Conservation (phyloP, 1,284 basidiomycete species). For the Schizopora paradoxa region DNA sequence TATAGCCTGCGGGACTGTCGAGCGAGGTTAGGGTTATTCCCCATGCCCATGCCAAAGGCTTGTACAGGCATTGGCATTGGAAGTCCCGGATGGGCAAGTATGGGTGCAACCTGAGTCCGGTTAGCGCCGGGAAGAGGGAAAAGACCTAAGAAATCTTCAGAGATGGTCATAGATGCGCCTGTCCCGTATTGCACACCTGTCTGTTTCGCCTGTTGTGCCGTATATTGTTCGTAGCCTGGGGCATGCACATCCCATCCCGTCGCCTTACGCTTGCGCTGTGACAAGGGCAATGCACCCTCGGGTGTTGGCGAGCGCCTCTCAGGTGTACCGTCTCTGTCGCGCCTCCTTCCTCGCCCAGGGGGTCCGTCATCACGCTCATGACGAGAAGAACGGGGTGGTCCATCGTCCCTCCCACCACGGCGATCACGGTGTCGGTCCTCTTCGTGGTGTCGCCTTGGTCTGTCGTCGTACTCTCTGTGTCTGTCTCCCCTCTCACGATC, state of each 20-base stretch:
- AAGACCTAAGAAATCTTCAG: conserved; percentile 47
- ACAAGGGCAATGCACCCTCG: conserved; percentile 75
- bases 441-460: conserved; percentile 34
- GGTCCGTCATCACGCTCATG: conserved; percentile 36
- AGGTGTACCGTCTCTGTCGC: conserved; percentile 44
- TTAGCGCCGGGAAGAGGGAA: conserved; percentile 93
- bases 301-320: conserved; percentile 89
- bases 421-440: conserved; percentile 42
- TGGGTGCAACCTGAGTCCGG: conserved; percentile 79
- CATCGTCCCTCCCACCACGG: conserved; percentile 47
- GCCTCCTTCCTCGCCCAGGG: conserved; percentile 33
- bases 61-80: conserved; percentile 80
- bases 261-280: conserved; percentile 80
- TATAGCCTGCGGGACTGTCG: conserved; percentile 93
- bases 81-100: conserved; percentile 70
- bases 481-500: conserved; percentile 20
- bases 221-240: conserved; percentile 92
- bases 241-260: conserved; percentile 96
- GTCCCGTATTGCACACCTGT: conserved; percentile 66
- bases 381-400: conserved; percentile 34
- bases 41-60: conserved; percentile 60
- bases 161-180: conserved; percentile 3
- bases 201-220: conserved; percentile 93
- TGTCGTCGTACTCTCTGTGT: conserved; percentile 39
- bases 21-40: conserved; percentile 77